Base-by-base conservation (phyloP, 352 stramenopile species). In the Phytophthora syringae region DNA sequence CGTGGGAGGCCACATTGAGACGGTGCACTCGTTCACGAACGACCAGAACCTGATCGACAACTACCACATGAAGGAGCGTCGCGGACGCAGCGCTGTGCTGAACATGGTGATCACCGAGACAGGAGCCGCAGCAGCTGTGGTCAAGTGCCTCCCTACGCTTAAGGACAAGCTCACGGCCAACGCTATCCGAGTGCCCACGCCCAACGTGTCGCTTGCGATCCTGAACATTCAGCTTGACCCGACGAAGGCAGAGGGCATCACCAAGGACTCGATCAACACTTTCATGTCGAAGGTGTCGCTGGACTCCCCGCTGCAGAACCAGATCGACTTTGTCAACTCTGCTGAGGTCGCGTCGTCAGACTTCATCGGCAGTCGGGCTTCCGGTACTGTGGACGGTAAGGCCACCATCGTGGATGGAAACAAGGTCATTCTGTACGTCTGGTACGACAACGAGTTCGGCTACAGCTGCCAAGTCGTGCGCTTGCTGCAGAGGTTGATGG, bases 111-210 rank as follows among this genome's bases (percentile, higher is more conserved):
- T 95, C 67, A 95, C 89, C 0, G 87, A 95, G 74, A 97, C 89
- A 0, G 89, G 89, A 24, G 89, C 89, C 5, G 89, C 84, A 7
- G 80, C 79, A 1, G 89, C 89, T 49, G 88, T 97, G n/a, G 77
- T 86, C 58, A 93, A 93, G 78, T 95, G 93, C 60, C 81, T 98
- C 10, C 97, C 97, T 52, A 91, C 80, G 28, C 91, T 99, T 49
- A 82, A 97, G 72, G 93, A 94, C 86, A 99, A 99, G 87, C 86
- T 99, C 42, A 99, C 97, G 56, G 97, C 95, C 67, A 99, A 99
- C 77, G 95, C 97, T 58, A 99, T 99, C 83, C 97, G 97, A 73
- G 97, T 99, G 27, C 97, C 97, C 37, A 99, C 97, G 72, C 97
- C 97, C 52, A 97, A 99, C 79, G 97, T 99, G 18, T 99, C 97